Evolutionary conservation across 257 asterid genomes (phyloP).

Genomic region (Osmanthus fragrans): DNA sequence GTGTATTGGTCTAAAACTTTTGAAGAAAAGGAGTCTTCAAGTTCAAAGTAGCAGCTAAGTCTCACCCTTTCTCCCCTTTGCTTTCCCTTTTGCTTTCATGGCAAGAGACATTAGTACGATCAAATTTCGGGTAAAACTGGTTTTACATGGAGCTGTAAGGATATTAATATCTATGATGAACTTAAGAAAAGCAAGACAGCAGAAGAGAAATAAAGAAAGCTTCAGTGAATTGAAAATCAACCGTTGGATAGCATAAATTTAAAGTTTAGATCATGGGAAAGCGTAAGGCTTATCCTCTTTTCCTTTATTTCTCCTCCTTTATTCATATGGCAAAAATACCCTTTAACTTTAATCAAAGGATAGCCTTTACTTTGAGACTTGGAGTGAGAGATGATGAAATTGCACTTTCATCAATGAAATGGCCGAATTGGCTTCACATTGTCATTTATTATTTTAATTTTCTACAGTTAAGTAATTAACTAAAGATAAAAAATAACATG

Average conservation of each 20-base stretch:
- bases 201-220: constrained; percentile 27
- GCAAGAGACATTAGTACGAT: constrained; percentile 42
- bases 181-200: constrained; percentile 26
- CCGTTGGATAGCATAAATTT: constrained; percentile 74
- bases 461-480: constrained; percentile 19
- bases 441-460: constrained; percentile 27
- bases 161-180: constrained; percentile 25
- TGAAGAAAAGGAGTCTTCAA: constrained; percentile 53
- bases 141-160: constrained; percentile 21
- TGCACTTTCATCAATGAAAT: constrained; percentile 66
- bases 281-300: constrained; percentile 48
- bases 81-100: constrained; percentile 36
- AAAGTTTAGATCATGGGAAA: constrained; percentile 50
- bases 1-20: constrained; percentile 44
- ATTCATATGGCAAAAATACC: constrained; percentile 53
- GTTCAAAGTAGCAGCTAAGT: constrained; percentile 74
- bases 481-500: not conserved
- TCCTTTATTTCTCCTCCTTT: constrained; percentile 47
- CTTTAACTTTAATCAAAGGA: constrained; percentile 65
- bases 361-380: constrained; percentile 47
- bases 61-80: constrained; percentile 47
- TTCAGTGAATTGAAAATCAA: constrained; percentile 39
- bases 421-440: constrained; percentile 48
- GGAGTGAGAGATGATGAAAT: constrained; percentile 75
- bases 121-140: constrained; percentile 28